Evolutionary conservation across 495 filamentous ascomycete genomes (phyloP).

Genomic region (Parmelia sp.): DNA sequence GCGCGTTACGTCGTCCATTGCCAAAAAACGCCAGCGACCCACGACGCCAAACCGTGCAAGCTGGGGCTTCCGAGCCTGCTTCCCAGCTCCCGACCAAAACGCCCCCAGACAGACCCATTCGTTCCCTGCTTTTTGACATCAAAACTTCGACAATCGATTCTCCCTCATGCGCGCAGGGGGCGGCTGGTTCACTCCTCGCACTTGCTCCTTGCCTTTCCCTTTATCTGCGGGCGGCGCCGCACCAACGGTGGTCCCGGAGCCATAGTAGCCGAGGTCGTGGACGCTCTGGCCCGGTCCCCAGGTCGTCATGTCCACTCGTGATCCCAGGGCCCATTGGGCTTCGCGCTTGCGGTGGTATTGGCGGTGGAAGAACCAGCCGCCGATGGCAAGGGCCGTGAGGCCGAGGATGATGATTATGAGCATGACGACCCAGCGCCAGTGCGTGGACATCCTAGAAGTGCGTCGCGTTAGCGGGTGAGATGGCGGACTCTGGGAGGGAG

Average conservation of each 20-base stretch:
- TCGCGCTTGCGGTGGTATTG: constrained; percentile 36
- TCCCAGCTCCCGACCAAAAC: no score
- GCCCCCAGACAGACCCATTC: no score
- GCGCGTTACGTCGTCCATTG: no score
- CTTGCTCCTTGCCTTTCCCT: constrained; percentile 20
- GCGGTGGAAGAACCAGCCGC: constrained; percentile 42
- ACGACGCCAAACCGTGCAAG: no score
- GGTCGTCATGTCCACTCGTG: constrained; percentile 22
- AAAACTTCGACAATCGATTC: constrained; percentile 3
- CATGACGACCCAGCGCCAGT: constrained; percentile 51
- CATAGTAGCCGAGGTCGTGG: constrained; percentile 23
- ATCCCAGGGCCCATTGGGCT: constrained; percentile 15
- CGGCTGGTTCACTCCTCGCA: constrained; percentile 11
- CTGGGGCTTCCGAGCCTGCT: no score
- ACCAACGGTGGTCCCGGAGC: not conserved
- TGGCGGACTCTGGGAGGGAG: not conserved
- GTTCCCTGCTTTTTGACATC: not conserved
- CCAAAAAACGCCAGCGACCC: no score
- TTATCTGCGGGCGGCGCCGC: constrained; percentile 18
- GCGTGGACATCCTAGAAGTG: constrained; percentile 40
- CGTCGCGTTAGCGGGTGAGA: not conserved
- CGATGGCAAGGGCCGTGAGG: constrained; percentile 35
- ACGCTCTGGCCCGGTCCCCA: constrained; percentile 29
- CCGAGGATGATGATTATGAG: constrained; percentile 46
- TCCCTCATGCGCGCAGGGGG: constrained; percentile 16